Evolutionary conservation across 2,329 filamentous ascomycete genomes (phyloP), one percentile per base, ranked within the genome.

Genomic region (Fusarium sp.): DNA sequence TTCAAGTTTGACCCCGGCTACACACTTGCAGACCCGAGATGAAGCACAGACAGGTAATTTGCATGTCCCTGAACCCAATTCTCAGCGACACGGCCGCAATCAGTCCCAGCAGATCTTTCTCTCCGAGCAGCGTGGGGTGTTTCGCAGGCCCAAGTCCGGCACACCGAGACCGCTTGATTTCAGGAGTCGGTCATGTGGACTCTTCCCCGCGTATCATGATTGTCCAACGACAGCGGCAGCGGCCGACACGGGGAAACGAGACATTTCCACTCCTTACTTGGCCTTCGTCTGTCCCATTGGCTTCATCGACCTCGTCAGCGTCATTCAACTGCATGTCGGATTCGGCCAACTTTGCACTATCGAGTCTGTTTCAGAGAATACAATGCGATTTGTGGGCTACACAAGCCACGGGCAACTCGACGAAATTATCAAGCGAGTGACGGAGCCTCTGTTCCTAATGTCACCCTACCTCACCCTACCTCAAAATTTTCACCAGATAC

Each of bases 91-190:
- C 64, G 67, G 65, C 51, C 33, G 49, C 34, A 54, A 44, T 53
- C 29, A 46, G 59, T 29, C 51, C 55, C 50, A 34, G 44, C 27
- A 65, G 44, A 57, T 65, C 42, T 46, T 40, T 65, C 42, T 36
- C 31, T 34, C 62, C 58, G 61, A 74, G 65, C 60, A 60, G 61
- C 68, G 65, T 68, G 68, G 65, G 65, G 68, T 68, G 60, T 40
- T 53, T 65, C 57, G 57, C 61, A 36, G 54, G 55, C 54, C 34
- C 46, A 31, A 50, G 58, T 53, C 29, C 34, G 42, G 46, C 57
- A 40, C 61, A 73, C 68, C 69, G 67, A 73, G 63, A 69, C 54
- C 59, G 44, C 55, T 56, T 69, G 58, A 58, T 62, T 61, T 72
- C 25, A 64, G 57, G 57, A 65, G 44, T 27, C 57, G 38, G 62